A percentile compares a stretch with the other conserved stretches of the same genome.
Evolutionary conservation across 441 rosid genomes (phyloP).

Genomic region (Adansonia rubrostipa): DNA sequence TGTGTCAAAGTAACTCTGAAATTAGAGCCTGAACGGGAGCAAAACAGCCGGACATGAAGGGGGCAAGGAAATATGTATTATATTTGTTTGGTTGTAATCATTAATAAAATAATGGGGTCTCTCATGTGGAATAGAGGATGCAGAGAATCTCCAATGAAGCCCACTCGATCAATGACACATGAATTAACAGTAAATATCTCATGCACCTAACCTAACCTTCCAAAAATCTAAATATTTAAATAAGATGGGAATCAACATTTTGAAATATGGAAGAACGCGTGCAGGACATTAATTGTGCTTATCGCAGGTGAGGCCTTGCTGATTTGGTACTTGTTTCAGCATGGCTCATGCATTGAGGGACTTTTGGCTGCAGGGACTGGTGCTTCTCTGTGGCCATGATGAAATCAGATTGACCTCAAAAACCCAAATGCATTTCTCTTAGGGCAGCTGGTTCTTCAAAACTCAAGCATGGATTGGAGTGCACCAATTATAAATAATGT

Average conservation of each 20-base stretch:
- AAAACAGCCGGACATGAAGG: conserved; percentile 1
- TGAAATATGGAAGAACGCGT: not conserved
- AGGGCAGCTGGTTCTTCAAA: too few relatives aligned
- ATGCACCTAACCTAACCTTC: not conserved
- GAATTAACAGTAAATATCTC: conserved; percentile 24
- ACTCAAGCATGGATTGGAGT: too few relatives aligned
- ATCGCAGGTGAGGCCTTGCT: not conserved
- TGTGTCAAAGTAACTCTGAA: not conserved
- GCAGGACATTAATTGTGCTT: not conserved
- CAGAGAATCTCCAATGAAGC: conserved; percentile 18
- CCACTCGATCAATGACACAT: conserved; percentile 8
- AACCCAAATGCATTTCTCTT: not conserved
- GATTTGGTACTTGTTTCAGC: not conserved
- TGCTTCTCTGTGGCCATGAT: not conserved
- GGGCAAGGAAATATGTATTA: not conserved
- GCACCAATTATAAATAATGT: not conserved
- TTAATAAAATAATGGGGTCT: conserved; percentile 3
- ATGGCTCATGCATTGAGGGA: not conserved
- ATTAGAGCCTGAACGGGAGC: not conserved
- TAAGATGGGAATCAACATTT: not conserved
- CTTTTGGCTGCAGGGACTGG: not conserved
- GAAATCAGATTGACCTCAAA: not conserved
- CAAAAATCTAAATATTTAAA: not conserved
- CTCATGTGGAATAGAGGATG: not conserved
- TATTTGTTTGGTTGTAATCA: conserved; percentile 32